phyloP scores from a whole-genome alignment of 179 eudicot species.

The Gypsophila paniculata region DNA sequence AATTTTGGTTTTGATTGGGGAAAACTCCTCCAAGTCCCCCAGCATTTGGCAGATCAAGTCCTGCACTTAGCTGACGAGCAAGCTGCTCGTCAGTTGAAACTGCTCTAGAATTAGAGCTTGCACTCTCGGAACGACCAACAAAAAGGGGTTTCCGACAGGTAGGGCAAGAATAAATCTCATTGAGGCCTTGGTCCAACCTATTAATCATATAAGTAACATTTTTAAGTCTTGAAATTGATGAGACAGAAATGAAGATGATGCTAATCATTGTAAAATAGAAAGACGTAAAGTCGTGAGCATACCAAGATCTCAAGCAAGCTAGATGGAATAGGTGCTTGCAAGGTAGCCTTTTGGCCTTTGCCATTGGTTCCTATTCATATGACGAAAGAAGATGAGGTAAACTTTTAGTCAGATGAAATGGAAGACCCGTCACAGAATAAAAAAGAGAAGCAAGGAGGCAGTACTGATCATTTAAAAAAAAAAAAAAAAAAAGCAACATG shows the following conservation, averaged over 20 bases:
- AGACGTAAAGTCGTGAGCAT: slow-evolving; percentile 20
- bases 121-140: slow-evolving; percentile 57
- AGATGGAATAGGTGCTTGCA: slow-evolving; percentile 97
- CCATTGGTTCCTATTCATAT: slow-evolving; percentile 90
- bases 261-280: background rate
- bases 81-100: slow-evolving; percentile 85
- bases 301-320: slow-evolving; percentile 96
- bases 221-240: slow-evolving; percentile 4
- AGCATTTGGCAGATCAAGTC: slow-evolving; percentile 49
- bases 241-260: background rate
- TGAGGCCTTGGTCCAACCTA: slow-evolving; percentile 94
- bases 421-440: background rate
- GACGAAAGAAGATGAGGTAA: background rate
- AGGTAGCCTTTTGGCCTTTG: slow-evolving; percentile 89
- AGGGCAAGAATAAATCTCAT: slow-evolving; percentile 82
- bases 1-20: slow-evolving; percentile 49
- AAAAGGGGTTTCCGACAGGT: slow-evolving; percentile 96
- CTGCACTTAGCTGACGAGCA: slow-evolving; percentile 80
- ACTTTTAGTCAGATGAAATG: slow-evolving; percentile 8
- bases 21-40: slow-evolving; percentile 53
- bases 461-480: too few species aligned
- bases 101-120: slow-evolving; percentile 38
- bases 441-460: background rate
- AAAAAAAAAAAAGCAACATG: background rate
- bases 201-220: slow-evolving; percentile 9